phyloP scores from a whole-genome alignment of 2,329 filamentous ascomycete species.

The Zalaria obscura region DNA sequence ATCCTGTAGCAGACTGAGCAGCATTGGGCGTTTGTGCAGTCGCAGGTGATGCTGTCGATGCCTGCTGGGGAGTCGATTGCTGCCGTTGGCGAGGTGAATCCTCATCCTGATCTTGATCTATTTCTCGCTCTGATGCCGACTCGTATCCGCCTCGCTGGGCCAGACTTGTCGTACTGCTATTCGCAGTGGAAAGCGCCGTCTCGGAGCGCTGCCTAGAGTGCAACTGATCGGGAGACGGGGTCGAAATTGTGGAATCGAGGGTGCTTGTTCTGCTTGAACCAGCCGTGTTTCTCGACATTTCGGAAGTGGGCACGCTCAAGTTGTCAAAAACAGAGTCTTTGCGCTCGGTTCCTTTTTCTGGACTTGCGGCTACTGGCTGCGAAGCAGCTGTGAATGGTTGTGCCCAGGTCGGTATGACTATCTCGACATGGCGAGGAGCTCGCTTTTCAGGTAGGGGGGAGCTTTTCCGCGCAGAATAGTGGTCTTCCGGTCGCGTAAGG shows the following conservation, averaged over 20 bases:
- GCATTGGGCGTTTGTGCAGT: slow-evolving; percentile 11
- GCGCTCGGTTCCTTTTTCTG: slow-evolving; percentile 9
- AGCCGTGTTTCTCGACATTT: slow-evolving; percentile 19
- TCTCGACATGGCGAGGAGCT: slow-evolving; percentile 32
- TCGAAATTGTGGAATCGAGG: slow-evolving; percentile 31
- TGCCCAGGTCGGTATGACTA: slow-evolving; percentile 31
- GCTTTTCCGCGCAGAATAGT: neutral
- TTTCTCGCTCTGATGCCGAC: slow-evolving; percentile 20
- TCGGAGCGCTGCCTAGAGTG: slow-evolving; percentile 21
- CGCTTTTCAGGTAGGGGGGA: neutral
- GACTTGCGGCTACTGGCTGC: slow-evolving; percentile 16
- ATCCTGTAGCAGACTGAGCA: slow-evolving; percentile 23
- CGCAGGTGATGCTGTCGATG: slow-evolving; percentile 1
- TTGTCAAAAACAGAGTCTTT: slow-evolving; percentile 12
- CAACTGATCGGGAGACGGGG: slow-evolving; percentile 27
- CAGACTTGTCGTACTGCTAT: slow-evolving; percentile 33
- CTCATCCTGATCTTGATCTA: too few relatives aligned
- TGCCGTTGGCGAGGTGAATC: slow-evolving; percentile 11
- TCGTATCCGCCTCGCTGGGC: slow-evolving; percentile 28
- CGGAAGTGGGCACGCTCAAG: slow-evolving; percentile 16
- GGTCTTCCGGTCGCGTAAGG: too few relatives aligned
- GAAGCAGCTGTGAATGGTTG: slow-evolving; percentile 25
- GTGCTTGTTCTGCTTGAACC: slow-evolving; percentile 24
- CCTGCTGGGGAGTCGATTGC: neutral
- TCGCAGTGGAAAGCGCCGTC: slow-evolving; percentile 24